A percentile compares a stretch with the other conserved stretches of the same genome.
Conservation (phyloP, 768 basidiomycete genomes). For the Leccinum truebloodii region DNA sequence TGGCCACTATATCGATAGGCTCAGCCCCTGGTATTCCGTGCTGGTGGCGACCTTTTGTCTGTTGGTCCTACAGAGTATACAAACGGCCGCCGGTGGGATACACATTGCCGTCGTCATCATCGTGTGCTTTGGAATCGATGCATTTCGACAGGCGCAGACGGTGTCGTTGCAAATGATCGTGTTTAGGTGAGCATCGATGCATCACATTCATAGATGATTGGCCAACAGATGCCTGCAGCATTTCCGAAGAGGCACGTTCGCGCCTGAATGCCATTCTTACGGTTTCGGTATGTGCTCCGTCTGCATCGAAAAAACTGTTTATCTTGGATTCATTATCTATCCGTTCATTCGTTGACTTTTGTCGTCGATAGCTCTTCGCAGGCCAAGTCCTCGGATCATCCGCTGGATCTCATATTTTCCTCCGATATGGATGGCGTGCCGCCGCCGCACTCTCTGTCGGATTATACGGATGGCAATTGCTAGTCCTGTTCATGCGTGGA, state of each 20-base stretch:
- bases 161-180: constrained; percentile 35
- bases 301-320: background rate
- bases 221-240: constrained; percentile 15
- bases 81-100: constrained; percentile 39
- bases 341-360: background rate
- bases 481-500: constrained; percentile 39
- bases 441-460: constrained; percentile 36
- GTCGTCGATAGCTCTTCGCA: constrained; percentile 25
- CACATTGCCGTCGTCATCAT: constrained; percentile 42
- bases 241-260: constrained; percentile 30
- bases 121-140: constrained; percentile 42
- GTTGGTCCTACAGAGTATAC: constrained; percentile 31
- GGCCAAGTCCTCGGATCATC: constrained; percentile 48
- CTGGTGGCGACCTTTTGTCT: constrained; percentile 36
- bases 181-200: constrained; percentile 20
- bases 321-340: background rate
- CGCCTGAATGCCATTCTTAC: constrained; percentile 33
- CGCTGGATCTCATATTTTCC: constrained; percentile 42
- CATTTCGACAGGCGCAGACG: constrained; percentile 41
- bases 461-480: constrained; percentile 34
- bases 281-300: constrained; percentile 24
- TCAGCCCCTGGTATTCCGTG: constrained; percentile 46
- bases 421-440: constrained; percentile 40
- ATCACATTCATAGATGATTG: background rate
- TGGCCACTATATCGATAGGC: constrained; percentile 28